Evolutionary conservation across 129 eudicot genomes (phyloP).

Genomic region (Lactuca saligna): DNA sequence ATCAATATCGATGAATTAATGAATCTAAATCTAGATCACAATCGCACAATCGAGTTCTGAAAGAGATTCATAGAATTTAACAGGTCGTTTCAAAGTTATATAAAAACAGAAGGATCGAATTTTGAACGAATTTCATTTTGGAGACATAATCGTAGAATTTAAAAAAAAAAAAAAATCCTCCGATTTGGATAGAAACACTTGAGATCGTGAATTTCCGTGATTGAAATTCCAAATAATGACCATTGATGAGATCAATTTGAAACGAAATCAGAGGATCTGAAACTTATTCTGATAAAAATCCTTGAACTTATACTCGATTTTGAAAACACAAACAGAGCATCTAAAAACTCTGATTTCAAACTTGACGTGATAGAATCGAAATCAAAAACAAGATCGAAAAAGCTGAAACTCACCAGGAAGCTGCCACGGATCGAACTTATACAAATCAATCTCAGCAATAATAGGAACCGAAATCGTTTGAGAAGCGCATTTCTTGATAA

Average conservation of each 20-base stretch:
- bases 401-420: constrained; percentile 51
- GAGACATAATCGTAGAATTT: constrained; percentile 3
- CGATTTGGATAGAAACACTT: neutral
- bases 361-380: neutral
- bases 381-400: neutral
- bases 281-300: neutral
- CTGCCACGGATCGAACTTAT: constrained; percentile 68
- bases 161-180: neutral
- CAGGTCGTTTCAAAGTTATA: neutral
- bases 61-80: neutral
- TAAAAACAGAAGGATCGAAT: neutral
- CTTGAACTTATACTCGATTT: neutral
- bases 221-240: neutral
- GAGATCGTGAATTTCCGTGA: neutral
- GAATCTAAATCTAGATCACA: neutral
- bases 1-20: neutral
- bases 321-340: neutral
- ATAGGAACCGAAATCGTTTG: constrained; percentile 48
- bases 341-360: neutral
- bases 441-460: constrained; percentile 63
- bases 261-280: constrained; percentile 2
- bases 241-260: constrained; percentile 1
- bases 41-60: neutral
- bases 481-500: constrained; percentile 52
- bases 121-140: neutral